These are phyloP conservation scores for Maudiozyma barnettii DNA, from an alignment of 805 yeast species.

Conservation along the genomic window DNA sequence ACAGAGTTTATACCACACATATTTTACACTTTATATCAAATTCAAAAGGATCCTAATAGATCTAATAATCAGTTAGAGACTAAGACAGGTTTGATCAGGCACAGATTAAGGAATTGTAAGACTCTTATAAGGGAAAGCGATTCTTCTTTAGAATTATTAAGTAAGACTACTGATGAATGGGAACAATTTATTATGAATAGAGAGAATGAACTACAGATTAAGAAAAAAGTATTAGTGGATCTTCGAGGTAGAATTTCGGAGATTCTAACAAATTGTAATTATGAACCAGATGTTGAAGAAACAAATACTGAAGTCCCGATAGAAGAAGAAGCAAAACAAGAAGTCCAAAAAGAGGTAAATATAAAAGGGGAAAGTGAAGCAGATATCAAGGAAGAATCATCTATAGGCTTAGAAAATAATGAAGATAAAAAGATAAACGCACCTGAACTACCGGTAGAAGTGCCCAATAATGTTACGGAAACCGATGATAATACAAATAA, in stretches of 20 bases:
- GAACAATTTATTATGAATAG: slow-evolving; percentile 14
- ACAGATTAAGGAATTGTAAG: slow-evolving; percentile 25
- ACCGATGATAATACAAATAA: background rate
- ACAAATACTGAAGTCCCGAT: background rate
- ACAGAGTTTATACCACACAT: slow-evolving; percentile 28
- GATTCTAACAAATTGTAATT: background rate
- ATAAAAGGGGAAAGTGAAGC: background rate
- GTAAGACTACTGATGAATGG: slow-evolving; percentile 26
- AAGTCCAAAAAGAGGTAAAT: background rate
- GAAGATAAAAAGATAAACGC: background rate
- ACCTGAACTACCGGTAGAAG: background rate
- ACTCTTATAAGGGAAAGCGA: slow-evolving; percentile 24
- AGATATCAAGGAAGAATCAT: background rate
- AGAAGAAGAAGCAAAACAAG: background rate
- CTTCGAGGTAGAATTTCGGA: slow-evolving; percentile 9
- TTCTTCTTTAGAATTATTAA: slow-evolving; percentile 17
- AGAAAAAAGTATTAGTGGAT: slow-evolving; percentile 12
- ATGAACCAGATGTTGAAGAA: background rate
- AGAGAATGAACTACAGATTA: slow-evolving; percentile 20
- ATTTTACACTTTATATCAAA: slow-evolving; percentile 24
- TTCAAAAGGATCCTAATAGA: slow-evolving; percentile 27
- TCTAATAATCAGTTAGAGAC: slow-evolving; percentile 25
- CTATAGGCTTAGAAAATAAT: background rate
- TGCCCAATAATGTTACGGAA: background rate
- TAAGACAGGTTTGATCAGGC: slow-evolving; percentile 25